Conservation (phyloP, 2,329 filamentous ascomycete species). For the Paecilomyces sp. region DNA sequence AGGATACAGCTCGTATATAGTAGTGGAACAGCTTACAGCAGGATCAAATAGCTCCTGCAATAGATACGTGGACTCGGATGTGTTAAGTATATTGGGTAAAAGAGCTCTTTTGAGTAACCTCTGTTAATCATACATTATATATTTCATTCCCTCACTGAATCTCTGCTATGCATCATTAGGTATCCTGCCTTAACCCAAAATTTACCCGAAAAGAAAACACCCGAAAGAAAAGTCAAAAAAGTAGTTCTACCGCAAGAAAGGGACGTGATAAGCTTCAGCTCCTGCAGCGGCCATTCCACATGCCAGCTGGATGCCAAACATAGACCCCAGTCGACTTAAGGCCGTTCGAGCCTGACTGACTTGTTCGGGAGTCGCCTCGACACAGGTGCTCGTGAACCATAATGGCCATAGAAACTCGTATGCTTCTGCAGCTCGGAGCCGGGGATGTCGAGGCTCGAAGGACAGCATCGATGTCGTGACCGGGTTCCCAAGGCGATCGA, state of each 20-base stretch:
- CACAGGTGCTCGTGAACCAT: conserved; percentile 28
- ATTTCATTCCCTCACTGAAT: too few species aligned
- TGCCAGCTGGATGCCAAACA: conserved; percentile 28
- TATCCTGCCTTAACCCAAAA: not conserved
- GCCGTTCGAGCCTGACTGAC: conserved; percentile 18
- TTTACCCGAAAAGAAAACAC: not conserved
- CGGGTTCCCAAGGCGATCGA: conserved; percentile 23
- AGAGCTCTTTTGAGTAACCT: too few species aligned
- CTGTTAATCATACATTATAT: too few species aligned
- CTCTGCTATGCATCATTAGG: not conserved
- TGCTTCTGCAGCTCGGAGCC: conserved; percentile 22
- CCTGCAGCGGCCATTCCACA: conserved; percentile 17
- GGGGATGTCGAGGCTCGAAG: not conserved
- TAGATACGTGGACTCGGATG: too few species aligned
- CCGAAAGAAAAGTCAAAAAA: not conserved
- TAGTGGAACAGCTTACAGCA: too few species aligned
- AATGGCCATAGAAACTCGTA: conserved; percentile 30
- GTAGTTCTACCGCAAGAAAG: not conserved
- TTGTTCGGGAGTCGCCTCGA: conserved; percentile 24
- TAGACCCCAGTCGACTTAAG: conserved; percentile 21
- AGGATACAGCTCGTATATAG: too few species aligned
- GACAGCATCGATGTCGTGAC: not conserved
- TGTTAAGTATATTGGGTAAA: too few species aligned
- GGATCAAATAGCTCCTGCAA: too few species aligned
- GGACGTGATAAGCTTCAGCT: not conserved